A percentile compares a stretch with the other conserved stretches of the same genome.
phyloP scores from a whole-genome alignment of 148 eudicot species.

The Simmondsia chinensis region DNA sequence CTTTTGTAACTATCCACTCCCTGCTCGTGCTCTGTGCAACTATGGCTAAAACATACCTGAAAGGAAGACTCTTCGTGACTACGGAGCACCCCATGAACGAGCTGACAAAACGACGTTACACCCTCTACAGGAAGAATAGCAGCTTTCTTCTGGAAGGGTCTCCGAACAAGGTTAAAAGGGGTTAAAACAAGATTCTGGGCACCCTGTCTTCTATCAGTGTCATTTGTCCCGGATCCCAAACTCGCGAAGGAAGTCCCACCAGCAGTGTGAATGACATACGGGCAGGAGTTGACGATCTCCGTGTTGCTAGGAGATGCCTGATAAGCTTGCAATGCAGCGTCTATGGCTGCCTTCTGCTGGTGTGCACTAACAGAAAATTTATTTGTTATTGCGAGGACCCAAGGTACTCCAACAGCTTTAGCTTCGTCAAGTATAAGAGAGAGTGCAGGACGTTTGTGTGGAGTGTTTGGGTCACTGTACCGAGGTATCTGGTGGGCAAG shows the following conservation, averaged over 20 bases:
- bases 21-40: too few relatives aligned
- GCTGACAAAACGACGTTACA: conserved; percentile 59
- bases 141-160: conserved; percentile 82
- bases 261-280: conserved; percentile 69
- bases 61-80: conserved; percentile 68
- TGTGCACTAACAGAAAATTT: conserved; percentile 90
- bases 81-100: conserved; percentile 62
- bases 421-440: conserved; percentile 73
- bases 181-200: conserved; percentile 40
- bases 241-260: conserved; percentile 41
- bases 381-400: conserved; percentile 95
- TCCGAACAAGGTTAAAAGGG: conserved; percentile 57
- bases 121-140: conserved; percentile 85
- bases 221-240: conserved; percentile 25
- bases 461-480: conserved; percentile 38
- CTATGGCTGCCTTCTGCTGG: conserved; percentile 71
- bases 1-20: too few relatives aligned
- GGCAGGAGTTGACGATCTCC: conserved; percentile 74
- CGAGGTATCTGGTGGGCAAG: conserved; percentile 82
- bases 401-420: conserved; percentile 90
- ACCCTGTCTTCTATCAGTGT: conserved; percentile 29
- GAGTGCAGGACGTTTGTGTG: conserved; percentile 61
- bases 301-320: conserved; percentile 76
- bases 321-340: conserved; percentile 71
- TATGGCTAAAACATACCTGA: conserved; percentile 75